phyloP scores from a whole-genome alignment of 208 protist genomes.

The Crithidia acanthocephali region DNA sequence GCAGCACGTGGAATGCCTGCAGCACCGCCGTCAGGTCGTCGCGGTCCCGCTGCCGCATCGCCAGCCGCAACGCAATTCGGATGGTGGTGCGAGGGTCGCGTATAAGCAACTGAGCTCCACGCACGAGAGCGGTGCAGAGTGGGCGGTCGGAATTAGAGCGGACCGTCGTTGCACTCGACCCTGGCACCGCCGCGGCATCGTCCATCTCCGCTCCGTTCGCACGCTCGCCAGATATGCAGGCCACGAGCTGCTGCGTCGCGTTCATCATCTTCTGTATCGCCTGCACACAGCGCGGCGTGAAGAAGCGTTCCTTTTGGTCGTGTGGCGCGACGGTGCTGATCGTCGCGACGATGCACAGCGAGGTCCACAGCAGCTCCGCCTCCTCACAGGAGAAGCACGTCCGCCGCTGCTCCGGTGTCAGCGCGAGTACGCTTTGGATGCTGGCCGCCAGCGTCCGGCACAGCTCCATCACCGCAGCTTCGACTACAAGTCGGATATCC shows the following conservation, averaged over 20 bases:
- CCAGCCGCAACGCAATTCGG: slow-evolving; percentile 47
- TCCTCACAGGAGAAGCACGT: slow-evolving; percentile 35
- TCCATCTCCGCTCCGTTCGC: neutral
- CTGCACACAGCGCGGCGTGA: slow-evolving; percentile 35
- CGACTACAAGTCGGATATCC: slow-evolving; percentile 52
- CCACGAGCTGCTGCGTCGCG: slow-evolving; percentile 12
- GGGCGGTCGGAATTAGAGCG: slow-evolving; percentile 14
- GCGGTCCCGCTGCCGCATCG: slow-evolving; percentile 39
- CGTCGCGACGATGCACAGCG: slow-evolving; percentile 44
- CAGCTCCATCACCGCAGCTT: slow-evolving; percentile 38
- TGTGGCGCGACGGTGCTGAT: slow-evolving; percentile 39
- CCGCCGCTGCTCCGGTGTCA: slow-evolving; percentile 25
- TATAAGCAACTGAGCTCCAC: slow-evolving; percentile 29
- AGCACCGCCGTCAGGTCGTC: slow-evolving; percentile 48
- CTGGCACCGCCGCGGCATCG: too few species aligned
- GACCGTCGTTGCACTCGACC: too few species aligned
- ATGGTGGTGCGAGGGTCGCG: slow-evolving; percentile 36
- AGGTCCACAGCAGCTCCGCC: slow-evolving; percentile 54
- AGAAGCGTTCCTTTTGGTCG: slow-evolving; percentile 54
- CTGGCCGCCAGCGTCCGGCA: slow-evolving; percentile 39
- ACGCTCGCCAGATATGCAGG: neutral
- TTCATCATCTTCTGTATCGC: slow-evolving; percentile 22
- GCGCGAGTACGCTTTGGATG: slow-evolving; percentile 34
- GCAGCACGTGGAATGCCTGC: slow-evolving; percentile 29
- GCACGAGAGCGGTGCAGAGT: slow-evolving; percentile 35